These are phyloP conservation scores for Yueomyces sp. DNA, from an alignment of 805 yeast species.

Conservation along the genomic window DNA sequence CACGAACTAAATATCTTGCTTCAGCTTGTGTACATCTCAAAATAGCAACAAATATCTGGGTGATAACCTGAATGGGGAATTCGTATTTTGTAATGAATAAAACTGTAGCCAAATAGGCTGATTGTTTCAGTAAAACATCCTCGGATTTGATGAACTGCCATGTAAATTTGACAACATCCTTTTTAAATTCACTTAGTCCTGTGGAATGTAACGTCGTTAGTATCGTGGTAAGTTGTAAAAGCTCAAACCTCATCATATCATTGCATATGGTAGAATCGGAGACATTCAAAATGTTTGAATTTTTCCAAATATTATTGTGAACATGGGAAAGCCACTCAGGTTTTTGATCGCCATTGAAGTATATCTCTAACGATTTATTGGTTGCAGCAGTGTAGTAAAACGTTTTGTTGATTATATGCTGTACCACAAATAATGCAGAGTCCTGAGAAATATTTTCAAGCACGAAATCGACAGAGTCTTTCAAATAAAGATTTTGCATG, in stretches of 20 bases:
- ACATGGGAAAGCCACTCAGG: slow-evolving; percentile 55
- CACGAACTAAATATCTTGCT: slow-evolving; percentile 68
- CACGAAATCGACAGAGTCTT: slow-evolving; percentile 36
- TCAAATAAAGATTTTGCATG: slow-evolving; percentile 37
- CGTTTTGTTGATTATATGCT: slow-evolving; percentile 50
- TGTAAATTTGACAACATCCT: slow-evolving; percentile 81
- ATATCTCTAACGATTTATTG: slow-evolving; percentile 33
- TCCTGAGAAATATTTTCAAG: slow-evolving; percentile 33
- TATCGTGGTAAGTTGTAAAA: slow-evolving; percentile 69
- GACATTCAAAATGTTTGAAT: slow-evolving; percentile 33
- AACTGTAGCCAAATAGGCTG: slow-evolving; percentile 82
- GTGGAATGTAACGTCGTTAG: slow-evolving; percentile 57
- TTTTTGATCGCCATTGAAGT: slow-evolving; percentile 24
- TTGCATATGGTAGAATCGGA: slow-evolving; percentile 47
- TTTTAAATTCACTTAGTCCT: slow-evolving; percentile 45
- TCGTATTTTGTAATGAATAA: slow-evolving; percentile 79
- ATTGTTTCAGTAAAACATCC: slow-evolving; percentile 78
- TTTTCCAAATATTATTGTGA: slow-evolving; percentile 58
- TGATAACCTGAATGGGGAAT: slow-evolving; percentile 76
- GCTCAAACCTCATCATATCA: slow-evolving; percentile 63
- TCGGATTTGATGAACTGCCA: slow-evolving; percentile 90
- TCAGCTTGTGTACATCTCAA: slow-evolving; percentile 77
- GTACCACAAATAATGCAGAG: slow-evolving; percentile 49
- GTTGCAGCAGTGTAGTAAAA: slow-evolving; percentile 47
- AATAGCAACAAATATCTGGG: slow-evolving; percentile 85